Evolutionary conservation across 2,329 filamentous ascomycete genomes (phyloP).

Genomic region (Elsinoe arachidis): DNA sequence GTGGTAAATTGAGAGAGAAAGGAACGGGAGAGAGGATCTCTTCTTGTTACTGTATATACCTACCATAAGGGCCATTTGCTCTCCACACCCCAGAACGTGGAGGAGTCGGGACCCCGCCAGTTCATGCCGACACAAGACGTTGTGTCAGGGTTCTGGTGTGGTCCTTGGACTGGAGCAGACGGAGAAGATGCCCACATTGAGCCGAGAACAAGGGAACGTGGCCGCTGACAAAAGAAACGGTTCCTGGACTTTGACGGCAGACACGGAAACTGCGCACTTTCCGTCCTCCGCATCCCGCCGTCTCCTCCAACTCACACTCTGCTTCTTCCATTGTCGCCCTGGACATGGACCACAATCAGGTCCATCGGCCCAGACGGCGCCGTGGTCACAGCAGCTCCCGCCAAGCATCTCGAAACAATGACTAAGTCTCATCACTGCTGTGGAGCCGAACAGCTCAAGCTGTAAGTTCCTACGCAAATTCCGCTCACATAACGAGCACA

Average conservation of each 20-base stretch:
- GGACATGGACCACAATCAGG: neutral
- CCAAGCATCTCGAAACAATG: neutral
- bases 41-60: neutral
- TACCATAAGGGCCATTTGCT: neutral
- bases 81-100: conserved; percentile 1
- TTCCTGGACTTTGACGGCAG: neutral
- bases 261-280: neutral
- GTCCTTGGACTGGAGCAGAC: neutral
- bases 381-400: neutral
- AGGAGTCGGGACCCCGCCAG: neutral
- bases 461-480: neutral
- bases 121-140: neutral
- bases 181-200: neutral
- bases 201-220: neutral
- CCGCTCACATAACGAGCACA: neutral
- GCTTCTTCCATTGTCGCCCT: neutral
- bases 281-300: neutral
- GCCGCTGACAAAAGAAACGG: neutral
- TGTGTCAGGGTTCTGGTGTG: neutral
- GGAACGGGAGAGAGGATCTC: too few relatives aligned
- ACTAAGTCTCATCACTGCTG: neutral
- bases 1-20: too few relatives aligned
- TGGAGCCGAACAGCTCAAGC: neutral
- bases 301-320: neutral
- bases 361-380: neutral